Evolutionary conservation across 2,329 filamentous ascomycete genomes (phyloP), one percentile per base, ranked within the genome.

Genomic region (Pseudopyrenochaeta lycopersici): DNA sequence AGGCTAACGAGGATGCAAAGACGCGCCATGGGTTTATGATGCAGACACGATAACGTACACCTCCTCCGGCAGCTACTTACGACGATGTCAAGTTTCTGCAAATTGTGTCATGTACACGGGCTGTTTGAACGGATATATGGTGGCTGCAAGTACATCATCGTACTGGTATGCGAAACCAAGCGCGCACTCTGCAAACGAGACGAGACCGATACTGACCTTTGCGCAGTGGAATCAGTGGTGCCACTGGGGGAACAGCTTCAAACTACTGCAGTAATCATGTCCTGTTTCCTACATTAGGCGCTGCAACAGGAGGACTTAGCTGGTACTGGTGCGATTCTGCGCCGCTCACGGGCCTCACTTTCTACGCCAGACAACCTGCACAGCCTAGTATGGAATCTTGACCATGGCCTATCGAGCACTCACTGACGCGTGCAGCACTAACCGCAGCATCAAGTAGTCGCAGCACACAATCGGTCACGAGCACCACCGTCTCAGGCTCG

Each of bases 281-380:
- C 18, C 35, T 57, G 5, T 43, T 41, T n/a, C 21, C 46, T 17
- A 42, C 45, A 7, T 11, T 49, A 15, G 38, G 49, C 15, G 54
- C 46, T 5, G 17, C 42, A 21, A 33, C 21, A 10, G 12, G 20
- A 4, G 36, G 39, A 15, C 17, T 18, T 7, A 57, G 46, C 30
- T 50, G 54, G 49, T 53, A 35, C 15, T 57, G 54, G 54, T 57
- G 54, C 32, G 54, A 57, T 23, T 18, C 29, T 1, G 44, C 49
- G 5, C 49, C 54, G 11, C 27, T 53, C 4, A 57, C 54, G n/a
- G 54, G 54, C 9, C 39, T 30, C 27, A 53, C 49, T 11, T 50
- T 57, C 20, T 57, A 39, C 21, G 46, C 44, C 10, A 6, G 44
- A 14, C 35, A 57, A 18, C 54, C 54, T 12, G 12, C 31, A 21